These are phyloP conservation scores for Aspergillus cejpii DNA, from an alignment of 2,329 filamentous ascomycete species.

Conservation along the genomic window DNA sequence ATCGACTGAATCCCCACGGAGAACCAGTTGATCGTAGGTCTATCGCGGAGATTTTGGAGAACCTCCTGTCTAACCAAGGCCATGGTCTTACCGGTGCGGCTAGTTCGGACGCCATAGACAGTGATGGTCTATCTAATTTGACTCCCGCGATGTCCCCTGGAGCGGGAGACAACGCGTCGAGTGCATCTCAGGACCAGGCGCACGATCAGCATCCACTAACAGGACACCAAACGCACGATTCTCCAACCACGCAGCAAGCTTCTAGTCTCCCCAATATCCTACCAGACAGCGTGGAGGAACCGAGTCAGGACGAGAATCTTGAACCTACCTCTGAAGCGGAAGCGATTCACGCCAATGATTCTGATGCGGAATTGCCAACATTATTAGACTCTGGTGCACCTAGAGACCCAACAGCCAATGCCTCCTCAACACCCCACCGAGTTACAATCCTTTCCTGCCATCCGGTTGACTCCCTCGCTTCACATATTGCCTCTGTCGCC, in stretches of 20 bases:
- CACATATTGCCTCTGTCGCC: constrained; percentile 35
- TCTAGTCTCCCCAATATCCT: constrained; percentile 21
- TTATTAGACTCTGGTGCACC: constrained; percentile 16
- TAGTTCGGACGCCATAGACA: constrained; percentile 16
- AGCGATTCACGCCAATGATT: constrained; percentile 9
- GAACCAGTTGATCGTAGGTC: constrained; percentile 21
- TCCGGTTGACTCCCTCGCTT: constrained; percentile 39
- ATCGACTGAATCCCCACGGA: constrained; percentile 11
- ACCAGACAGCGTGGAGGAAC: constrained; percentile 30
- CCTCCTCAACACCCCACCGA: constrained; percentile 26
- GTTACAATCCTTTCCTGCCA: constrained; percentile 41
- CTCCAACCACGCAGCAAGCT: constrained; percentile 7
- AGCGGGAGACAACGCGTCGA: constrained; percentile 9
- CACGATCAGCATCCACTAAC: constrained; percentile 2
- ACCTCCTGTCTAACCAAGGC: constrained; percentile 28
- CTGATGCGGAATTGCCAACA: constrained; percentile 12
- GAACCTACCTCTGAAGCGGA: constrained; percentile 12
- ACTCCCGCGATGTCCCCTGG: constrained; percentile 16
- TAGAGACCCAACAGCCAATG: constrained; percentile 9
- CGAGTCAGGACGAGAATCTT: constrained; percentile 17
- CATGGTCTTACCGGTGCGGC: constrained; percentile 15
- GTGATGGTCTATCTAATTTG: constrained; percentile 21
- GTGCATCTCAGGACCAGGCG: constrained; percentile 3
- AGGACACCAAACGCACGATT: constrained; percentile 8
- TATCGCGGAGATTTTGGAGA: constrained; percentile 34